Percentiles rank a stretch among this genome's conserved stretches.
Conservation (phyloP, 495 filamentous ascomycete species). For the Xylaria longipes region DNA sequence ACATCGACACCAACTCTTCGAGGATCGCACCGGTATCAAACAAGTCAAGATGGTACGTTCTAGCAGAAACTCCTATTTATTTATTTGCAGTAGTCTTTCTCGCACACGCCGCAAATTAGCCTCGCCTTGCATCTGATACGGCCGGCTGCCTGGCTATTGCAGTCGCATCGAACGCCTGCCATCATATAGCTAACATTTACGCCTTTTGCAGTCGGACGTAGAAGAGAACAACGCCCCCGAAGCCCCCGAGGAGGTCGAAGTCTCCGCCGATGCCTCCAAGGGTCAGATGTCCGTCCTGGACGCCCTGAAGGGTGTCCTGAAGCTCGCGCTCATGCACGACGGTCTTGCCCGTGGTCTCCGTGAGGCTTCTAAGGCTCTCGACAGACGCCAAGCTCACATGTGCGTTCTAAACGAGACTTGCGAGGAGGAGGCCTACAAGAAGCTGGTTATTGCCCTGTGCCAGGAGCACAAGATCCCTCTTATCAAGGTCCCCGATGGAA, state of each 20-base stretch:
- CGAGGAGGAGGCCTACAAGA: conserved; percentile 99
- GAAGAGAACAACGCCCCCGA: conserved; percentile 81
- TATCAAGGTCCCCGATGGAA: conserved; percentile 99
- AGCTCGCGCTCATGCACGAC: conserved; percentile 98
- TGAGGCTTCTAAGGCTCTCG: conserved; percentile 96
- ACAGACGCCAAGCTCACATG: conserved; percentile 98
- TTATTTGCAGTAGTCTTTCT: not conserved
- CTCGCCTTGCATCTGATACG: conserved; percentile 16
- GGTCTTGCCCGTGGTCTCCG: conserved; percentile 97
- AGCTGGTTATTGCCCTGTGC: conserved; percentile 97
- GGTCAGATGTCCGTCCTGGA: conserved; percentile 98
- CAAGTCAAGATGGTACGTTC: conserved; percentile 61
- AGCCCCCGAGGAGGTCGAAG: conserved; percentile 87
- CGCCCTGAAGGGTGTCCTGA: conserved; percentile 95
- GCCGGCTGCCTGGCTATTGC: conserved; percentile 20
- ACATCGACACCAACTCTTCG: conserved; percentile 51
- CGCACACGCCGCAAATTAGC: conserved; percentile 12
- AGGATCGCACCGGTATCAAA: conserved; percentile 60
- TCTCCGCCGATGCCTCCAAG: conserved; percentile 82
- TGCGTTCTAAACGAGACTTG: conserved; percentile 98
- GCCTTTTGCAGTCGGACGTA: conserved; percentile 61
- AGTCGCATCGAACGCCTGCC: not conserved
- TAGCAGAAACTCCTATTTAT: not conserved
- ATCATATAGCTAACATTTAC: conserved; percentile 23
- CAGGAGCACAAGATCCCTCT: conserved; percentile 98